Evolutionary conservation across 345 rosid species (phyloP), one percentile per base, ranked within the genome.

Genomic region (Fremontodendron californicum): DNA sequence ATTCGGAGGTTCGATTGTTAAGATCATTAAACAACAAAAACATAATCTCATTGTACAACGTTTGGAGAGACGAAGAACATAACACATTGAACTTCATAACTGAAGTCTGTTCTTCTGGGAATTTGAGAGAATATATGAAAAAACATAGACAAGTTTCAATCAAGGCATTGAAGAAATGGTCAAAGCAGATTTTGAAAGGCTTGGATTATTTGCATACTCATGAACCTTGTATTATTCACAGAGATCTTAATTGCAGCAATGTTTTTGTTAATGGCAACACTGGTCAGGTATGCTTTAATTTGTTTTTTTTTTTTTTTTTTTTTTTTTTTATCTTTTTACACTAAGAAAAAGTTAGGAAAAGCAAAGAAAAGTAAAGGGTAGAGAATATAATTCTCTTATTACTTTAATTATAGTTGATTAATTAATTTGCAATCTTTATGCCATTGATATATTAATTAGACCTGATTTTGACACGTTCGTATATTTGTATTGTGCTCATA

Each of bases 221-320:
- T 13, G 93, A 94, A 62, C 98, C 98, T 43, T 92, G 97, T 45
- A 80, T 94, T 80, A 92, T 92, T 55, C 98, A 92, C 18, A 84
- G 98, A 78, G 98, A 94, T 81, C 92, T 94, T 77, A 94, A 92
- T 77, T 94, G 98, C 81, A 92, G 97, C 88, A 94, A 94, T 58
- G 85, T 94, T 74, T 88, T 92, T 74, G 89, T 94, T 80, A 94
- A 94, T 77, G 98, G 98, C 1, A 92, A 94, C 86, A 84, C 71
- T 4, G 98, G 98, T 23, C 94, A 92, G 94, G 96, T 91, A 42
- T 61, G 9, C 33, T 43, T n/a, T n/a, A n/a, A n/a, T n/a, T n/a
- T n/a, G n/a, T n/a, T n/a, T n/a, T n/a, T n/a, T n/a, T n/a, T n/a
- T n/a, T n/a, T n/a, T n/a, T n/a, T n/a, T n/a, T n/a, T n/a, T 21